Percentiles rank a stretch among this genome's conserved stretches.
Conservation (phyloP, 202 grass and related monocot species). For the Schoenoplectus tabernaemontani region DNA sequence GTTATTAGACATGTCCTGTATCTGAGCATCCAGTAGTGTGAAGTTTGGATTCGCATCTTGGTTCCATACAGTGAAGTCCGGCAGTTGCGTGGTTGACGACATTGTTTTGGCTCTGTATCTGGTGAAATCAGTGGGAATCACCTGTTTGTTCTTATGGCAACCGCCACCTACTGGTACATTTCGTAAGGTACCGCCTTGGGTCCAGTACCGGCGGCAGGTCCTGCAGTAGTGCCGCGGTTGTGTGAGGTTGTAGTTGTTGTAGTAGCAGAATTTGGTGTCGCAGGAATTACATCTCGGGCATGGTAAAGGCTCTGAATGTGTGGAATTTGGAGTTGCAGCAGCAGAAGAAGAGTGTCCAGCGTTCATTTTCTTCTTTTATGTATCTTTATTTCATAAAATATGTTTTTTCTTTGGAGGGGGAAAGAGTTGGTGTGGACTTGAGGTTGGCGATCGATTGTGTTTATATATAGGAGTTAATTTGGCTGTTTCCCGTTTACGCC, state of each 20-base stretch:
- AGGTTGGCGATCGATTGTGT: constrained; percentile 9
- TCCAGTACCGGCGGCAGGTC: constrained; percentile 25
- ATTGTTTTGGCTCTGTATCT: neutral
- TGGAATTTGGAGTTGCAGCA: neutral
- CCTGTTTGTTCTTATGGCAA: constrained; percentile 20
- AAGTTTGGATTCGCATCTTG: neutral
- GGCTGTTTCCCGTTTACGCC: neutral
- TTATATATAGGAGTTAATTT: neutral
- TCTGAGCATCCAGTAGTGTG: neutral
- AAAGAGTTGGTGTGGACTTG: neutral
- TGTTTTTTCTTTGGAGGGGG: neutral
- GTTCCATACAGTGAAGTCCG: neutral
- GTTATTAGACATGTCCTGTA: neutral
- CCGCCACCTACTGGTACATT: constrained; percentile 20
- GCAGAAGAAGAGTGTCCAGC: neutral
- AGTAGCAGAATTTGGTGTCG: constrained; percentile 25
- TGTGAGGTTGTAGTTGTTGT: constrained; percentile 25
- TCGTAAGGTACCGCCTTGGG: constrained; percentile 21
- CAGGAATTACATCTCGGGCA: constrained; percentile 9
- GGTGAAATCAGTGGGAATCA: neutral
- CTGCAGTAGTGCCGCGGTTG: constrained; percentile 26
- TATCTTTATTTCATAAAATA: constrained; percentile 5
- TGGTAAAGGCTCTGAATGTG: neutral
- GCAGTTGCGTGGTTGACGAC: neutral
- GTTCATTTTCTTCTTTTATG: neutral